phyloP scores from a whole-genome alignment of 768 basidiomycete genomes.

The Lentinula boryana region DNA sequence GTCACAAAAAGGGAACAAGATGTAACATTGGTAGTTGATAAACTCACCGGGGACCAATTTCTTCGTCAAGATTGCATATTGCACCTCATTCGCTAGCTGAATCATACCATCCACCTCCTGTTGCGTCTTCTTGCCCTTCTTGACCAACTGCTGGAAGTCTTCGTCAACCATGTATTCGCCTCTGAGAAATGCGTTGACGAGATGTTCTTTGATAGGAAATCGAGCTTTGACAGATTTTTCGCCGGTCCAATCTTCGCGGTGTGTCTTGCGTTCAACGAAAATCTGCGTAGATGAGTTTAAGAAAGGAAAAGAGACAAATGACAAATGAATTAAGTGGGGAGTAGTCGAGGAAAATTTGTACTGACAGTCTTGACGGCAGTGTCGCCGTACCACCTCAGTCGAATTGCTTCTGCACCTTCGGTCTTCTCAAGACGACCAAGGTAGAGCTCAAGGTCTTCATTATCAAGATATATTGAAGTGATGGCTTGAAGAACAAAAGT shows the following conservation, averaged over 20 bases:
- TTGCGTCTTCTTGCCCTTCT: conserved; percentile 89
- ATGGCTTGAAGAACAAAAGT: conserved; percentile 51
- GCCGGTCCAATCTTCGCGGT: conserved; percentile 99
- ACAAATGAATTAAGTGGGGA: too few species aligned
- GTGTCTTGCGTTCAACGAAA: conserved; percentile 85
- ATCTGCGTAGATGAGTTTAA: conserved; percentile 39
- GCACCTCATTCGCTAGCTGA: conserved; percentile 94
- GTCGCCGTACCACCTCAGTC: conserved; percentile 96
- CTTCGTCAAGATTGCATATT: conserved; percentile 82
- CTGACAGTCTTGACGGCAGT: conserved; percentile 71
- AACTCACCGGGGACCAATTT: conserved; percentile 73
- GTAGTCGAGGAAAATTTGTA: conserved; percentile 5
- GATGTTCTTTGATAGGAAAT: conserved; percentile 91
- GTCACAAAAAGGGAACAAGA: not conserved
- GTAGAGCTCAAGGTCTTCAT: conserved; percentile 92
- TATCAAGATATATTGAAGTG: conserved; percentile 96
- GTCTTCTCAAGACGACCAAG: conserved; percentile 97
- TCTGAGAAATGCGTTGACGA: conserved; percentile 83
- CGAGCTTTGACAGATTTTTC: conserved; percentile 98
- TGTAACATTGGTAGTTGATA: conserved; percentile 2
- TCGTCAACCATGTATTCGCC: conserved; percentile 92
- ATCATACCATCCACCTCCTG: conserved; percentile 92
- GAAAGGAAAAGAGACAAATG: not conserved
- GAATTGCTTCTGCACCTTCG: conserved; percentile 95
- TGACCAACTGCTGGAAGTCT: conserved; percentile 81